Conservation (phyloP, 2,329 filamentous ascomycete genomes). For the Verticillium klebahnii region DNA sequence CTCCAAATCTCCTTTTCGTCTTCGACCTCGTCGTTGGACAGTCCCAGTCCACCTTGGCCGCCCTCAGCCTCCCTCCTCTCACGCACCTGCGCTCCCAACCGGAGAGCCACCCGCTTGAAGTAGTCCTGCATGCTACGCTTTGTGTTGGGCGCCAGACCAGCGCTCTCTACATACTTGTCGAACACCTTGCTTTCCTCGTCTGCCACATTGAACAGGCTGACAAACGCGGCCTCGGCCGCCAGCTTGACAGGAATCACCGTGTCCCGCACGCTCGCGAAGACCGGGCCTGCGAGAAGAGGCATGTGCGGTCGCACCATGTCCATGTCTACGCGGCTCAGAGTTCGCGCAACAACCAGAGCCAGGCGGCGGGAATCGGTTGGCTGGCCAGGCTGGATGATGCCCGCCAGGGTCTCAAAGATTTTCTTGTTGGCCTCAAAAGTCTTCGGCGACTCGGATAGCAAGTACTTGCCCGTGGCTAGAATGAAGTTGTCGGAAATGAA, state of each 20-base stretch:
- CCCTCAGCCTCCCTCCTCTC: constrained; percentile 91
- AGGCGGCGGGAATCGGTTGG: constrained; percentile 81
- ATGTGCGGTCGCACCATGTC: constrained; percentile 81
- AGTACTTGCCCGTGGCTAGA: constrained; percentile 84
- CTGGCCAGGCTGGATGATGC: constrained; percentile 70
- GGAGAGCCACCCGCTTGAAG: constrained; percentile 86
- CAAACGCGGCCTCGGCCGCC: constrained; percentile 88
- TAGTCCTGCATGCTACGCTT: constrained; percentile 95
- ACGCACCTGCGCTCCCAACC: constrained; percentile 79
- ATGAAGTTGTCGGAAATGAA: constrained; percentile 86
- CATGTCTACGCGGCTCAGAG: constrained; percentile 72
- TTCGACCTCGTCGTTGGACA: constrained; percentile 87
- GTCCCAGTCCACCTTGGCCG: constrained; percentile 75
- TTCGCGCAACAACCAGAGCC: constrained; percentile 81
- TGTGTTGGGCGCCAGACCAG: constrained; percentile 62
- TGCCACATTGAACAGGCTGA: constrained; percentile 84
- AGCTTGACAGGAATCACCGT: constrained; percentile 92
- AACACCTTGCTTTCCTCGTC: constrained; percentile 83
- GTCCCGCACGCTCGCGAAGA: constrained; percentile 89
- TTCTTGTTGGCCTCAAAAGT: constrained; percentile 73
- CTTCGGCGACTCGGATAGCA: constrained; percentile 65
- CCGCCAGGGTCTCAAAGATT: constrained; percentile 74
- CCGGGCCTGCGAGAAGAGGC: constrained; percentile 69
- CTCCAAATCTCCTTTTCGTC: constrained; percentile 96
- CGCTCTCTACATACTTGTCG: constrained; percentile 79